A percentile compares a stretch with the other conserved stretches of the same genome.
Conservation (phyloP, 1,284 basidiomycete species). For the Xanthoconium separans region DNA sequence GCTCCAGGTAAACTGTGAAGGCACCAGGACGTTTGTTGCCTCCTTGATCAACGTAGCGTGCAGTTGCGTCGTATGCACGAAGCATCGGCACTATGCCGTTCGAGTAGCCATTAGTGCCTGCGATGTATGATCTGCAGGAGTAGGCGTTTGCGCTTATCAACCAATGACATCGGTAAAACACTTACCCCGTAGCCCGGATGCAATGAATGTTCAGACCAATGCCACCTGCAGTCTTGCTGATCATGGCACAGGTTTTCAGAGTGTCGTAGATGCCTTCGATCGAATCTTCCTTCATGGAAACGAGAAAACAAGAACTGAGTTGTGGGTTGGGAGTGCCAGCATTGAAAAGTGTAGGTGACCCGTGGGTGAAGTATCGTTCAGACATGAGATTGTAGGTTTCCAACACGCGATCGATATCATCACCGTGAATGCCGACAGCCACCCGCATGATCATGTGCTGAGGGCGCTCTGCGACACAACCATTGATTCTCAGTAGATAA, state of each 20-base stretch:
- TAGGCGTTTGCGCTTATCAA: constrained; percentile 4
- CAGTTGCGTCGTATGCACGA: constrained; percentile 96
- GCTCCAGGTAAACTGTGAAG: constrained; percentile 96
- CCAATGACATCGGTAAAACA: constrained; percentile 19
- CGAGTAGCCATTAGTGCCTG: constrained; percentile 96
- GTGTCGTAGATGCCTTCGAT: constrained; percentile 99
- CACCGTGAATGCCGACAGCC: constrained; percentile 94
- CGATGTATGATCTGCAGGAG: constrained; percentile 72
- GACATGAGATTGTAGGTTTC: constrained; percentile 97
- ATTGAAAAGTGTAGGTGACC: constrained; percentile 98
- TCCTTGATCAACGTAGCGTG: constrained; percentile 98
- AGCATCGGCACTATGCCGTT: constrained; percentile 99
- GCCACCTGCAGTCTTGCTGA: constrained; percentile 98
- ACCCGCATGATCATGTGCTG: constrained; percentile 99
- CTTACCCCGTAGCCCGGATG: constrained; percentile 93
- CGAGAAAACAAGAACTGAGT: constrained; percentile 96
- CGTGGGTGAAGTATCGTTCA: constrained; percentile 96
- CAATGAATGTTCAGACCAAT: constrained; percentile 97
- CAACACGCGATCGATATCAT: constrained; percentile 85
- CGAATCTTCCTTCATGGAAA: constrained; percentile 98
- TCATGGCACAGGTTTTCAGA: constrained; percentile 98
- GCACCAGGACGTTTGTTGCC: constrained; percentile 99
- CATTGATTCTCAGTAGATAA: constrained; percentile 93
- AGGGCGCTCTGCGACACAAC: constrained; percentile 94
- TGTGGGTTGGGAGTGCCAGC: constrained; percentile 96